Evolutionary conservation across 1,284 basidiomycete species (phyloP), one percentile per base, ranked within the genome.

Genomic region (Cystobasidium slooffiae): DNA sequence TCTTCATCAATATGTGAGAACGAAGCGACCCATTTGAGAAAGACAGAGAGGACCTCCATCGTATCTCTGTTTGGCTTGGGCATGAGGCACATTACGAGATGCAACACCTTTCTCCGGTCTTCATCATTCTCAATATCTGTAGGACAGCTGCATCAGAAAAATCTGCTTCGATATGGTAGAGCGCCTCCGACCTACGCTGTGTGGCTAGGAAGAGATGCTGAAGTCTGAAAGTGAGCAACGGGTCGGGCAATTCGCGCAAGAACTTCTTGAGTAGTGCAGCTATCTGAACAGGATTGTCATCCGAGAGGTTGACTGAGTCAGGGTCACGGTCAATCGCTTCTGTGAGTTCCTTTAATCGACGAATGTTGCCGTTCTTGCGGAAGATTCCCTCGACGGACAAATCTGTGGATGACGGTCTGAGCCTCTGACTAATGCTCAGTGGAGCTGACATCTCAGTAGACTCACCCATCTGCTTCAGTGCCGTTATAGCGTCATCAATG

Each of bases 311-410:
- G 72, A 98, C 94, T 4, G 90, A 89, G 1, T 88, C 87, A 2
- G 92, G 88, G 82, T 99, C 96, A 44, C 93, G 90, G 82, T 99
- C 97, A 68, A 99, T 90, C 18, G 91, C 89, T 76, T 99, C 96
- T 3, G 91, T 90, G 39, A 97, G 86, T 78, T 94, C 91, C 81
- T 93, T 94, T 75, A 98, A 86, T 72, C 93, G 88, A 67, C 94
- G 88, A 80, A 99, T 98, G 82, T 99, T 98, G 72, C 96, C 96
- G 81, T 97, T 98, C 85, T 97, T 95, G 68, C 96, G 88, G 87
- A 99, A 99, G 77, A 99, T 97, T 75, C 96, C 96, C 83, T 99
- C 97, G 49, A 99, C 87, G 5, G 96, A 97, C 91, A 99, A 93
- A 83, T 99, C 94, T 96, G 78, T 68, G n/a, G 24, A 37, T 8